Percentiles rank a stretch among this genome's conserved stretches.
These are phyloP conservation scores for Eucalyptus sp. DNA, from an alignment of 345 rosid species.

Conservation along the genomic window DNA sequence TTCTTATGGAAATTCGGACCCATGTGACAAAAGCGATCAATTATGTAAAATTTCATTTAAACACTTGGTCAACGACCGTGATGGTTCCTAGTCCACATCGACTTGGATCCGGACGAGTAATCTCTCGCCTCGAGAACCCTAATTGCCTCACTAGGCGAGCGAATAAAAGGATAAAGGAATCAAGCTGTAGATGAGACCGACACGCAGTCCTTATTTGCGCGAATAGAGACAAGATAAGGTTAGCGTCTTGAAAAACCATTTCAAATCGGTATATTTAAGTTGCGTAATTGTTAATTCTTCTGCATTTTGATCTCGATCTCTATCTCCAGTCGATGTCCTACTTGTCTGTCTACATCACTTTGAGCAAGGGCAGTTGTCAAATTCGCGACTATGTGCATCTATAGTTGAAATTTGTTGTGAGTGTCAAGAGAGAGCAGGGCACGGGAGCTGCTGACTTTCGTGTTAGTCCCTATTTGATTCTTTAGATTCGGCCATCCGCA, in stretches of 20 bases:
- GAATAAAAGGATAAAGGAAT: not conserved
- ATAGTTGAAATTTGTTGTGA: not conserved
- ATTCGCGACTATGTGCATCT: not conserved
- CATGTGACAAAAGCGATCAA: not conserved
- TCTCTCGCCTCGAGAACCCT: not conserved
- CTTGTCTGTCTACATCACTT: not conserved
- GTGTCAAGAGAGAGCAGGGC: not conserved
- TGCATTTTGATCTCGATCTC: not conserved
- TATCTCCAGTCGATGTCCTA: not conserved
- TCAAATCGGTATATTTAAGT: rapidly evolving
- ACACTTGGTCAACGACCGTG: not conserved
- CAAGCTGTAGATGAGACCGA: not conserved
- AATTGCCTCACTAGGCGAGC: not conserved
- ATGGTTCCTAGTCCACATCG: not conserved
- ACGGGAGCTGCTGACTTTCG: not conserved
- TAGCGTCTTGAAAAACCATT: not conserved
- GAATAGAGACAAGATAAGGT: not conserved
- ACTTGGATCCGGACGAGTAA: not conserved
- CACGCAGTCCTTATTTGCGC: rapidly evolving
- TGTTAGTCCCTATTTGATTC: not conserved
- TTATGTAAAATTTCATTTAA: too few relatives aligned
- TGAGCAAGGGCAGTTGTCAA: not conserved
- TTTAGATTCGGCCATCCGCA: not conserved
- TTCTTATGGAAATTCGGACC: too few relatives aligned
- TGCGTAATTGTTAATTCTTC: not conserved